Base-by-base conservation (phyloP, 2,329 filamentous ascomycete species). In the Metarhizium anisopliae region DNA sequence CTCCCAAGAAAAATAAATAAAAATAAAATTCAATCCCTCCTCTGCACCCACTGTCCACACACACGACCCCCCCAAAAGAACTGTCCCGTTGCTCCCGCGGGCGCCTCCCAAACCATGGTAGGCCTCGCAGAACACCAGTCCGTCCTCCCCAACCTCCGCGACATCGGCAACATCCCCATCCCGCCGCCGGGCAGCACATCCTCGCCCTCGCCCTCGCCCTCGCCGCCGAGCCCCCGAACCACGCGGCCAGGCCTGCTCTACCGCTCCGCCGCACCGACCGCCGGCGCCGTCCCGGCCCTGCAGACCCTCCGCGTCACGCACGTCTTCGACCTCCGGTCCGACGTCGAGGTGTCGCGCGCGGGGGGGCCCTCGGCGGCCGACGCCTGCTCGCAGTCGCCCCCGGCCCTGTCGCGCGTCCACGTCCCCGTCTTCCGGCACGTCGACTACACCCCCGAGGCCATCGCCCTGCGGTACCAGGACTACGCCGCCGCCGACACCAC, bases 291-390 rank as follows among this genome's bases (percentile, higher is more conserved):
- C 6, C 63, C 69, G 7, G 74, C 72, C 47, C 74, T 89, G 57
- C 74, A 73, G 35, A 61, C 67, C 5, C 72, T 89, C 54, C 78
- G 80, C n/a, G 80, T 93, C 60, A 77, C 73, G 29, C 75, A 78
- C 59, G 78, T 89, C 53, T 91, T 84, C 66, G 87, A 91, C 71
- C 74, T 91, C 10, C 79, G 88, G 55, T 86, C 82, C 30, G 68
- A 70, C n/a, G 63, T 68, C 18, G 85, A 89, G 71, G 79, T 88
- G 53, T 69, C 78, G 55, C 66, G 71, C 63, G 63, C 72, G 64
- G 59, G 70, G 60, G 58, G 65, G 50, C 36, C 51, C 7, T 56
- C 67, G 55, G 59, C 68, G 52, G 56, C 66, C 59, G 60, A 60
- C 20, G 52, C 55, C 38, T 40, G 36, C 42, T 40, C 50, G 20